Evolutionary conservation across 202 grass and related monocot species (phyloP), one percentile per base, ranked within the genome.

Genomic region (Saccharum hybrid): DNA sequence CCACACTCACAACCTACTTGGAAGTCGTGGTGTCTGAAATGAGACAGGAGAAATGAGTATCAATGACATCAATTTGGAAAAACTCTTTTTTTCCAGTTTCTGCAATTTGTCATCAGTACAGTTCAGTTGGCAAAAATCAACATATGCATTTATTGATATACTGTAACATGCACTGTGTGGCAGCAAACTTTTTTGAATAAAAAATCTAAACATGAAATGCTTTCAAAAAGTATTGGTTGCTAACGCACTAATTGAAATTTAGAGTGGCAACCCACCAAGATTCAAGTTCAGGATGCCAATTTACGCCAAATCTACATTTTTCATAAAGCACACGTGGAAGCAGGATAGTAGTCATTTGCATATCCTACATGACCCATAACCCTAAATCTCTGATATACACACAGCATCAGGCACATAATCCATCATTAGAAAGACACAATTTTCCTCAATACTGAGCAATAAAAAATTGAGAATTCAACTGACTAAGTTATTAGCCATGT

Each of bases 111-210:
- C 46, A 61, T 37, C 6, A 16, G 28, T 23, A 40, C 6, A 39
- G 18, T 54, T 57, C 31, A 52, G 19, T 68, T 51, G 76, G 23
- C 42, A 34, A 22, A 19, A 81, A 81, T 23, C 11, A 80, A 66
- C 7, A 68, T 28, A 62, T 61, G 21, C 21, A 62, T 12, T 26
- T 61, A 61, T 61, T 11, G 56, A 61, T 60, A 59, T 60, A 60
- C 8, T 23, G 56, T 62, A 62, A 11, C 22, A 61, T 62, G 22
- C 10, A 13, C 10, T 28, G 23, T 62, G 59, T 2, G 23, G 23
- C 9, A 63, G 4, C 10, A 30, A 28, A 30, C 23, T 28, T 63
- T 23, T 63, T 63, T 28, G 10, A 63, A 30, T 13, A 30, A 28
- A 62, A 30, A 63, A 13, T 30, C 36, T 15, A 43, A 8, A 63